Base-by-base conservation (phyloP, 257 asterid species). In the Nicotiana paniculata region DNA sequence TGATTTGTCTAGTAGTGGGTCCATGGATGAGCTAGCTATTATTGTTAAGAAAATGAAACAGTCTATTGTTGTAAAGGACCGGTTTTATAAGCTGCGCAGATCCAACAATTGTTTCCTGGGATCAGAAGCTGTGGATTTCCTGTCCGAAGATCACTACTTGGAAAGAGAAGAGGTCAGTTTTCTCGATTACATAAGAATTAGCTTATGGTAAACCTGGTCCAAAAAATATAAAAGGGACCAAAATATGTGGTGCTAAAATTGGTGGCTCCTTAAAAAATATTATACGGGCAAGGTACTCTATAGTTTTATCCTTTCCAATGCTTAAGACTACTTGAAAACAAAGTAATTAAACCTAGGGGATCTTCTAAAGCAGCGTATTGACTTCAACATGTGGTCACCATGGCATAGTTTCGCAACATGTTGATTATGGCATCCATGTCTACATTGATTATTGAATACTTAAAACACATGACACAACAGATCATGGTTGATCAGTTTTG, bases 81-180 rank as follows among this genome's bases (percentile, higher is more conserved):
- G 98, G 54, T 93, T 93, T 82, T 84, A 88, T 82, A 95, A 90
- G 88, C 88, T 95, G 96, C 96, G 97, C 69, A 87, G 95, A 86
- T 89, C 83, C 77, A 85, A 90, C 0, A 88, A 89, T 82, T 88
- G 97, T 86, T 95, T 95, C 89, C 84, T 91, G 55, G 98, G 97
- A 39, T 91, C 92, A 28, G 30, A 28, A 72, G 97, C 93, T 84
- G 97, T 90, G 83, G 97, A 92, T 86, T 93, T 95, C 92, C 85
- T 95, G 87, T 92, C 97, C 18, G 95, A 91, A 87, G 97, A 95
- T 89, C 98, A 95, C 74, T 92, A 89, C 85, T 85, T 95, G 91
- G 98, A 95, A 86, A 89, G 97, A 86, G 94, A 90, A 80, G 98
- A 90, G 89, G 98, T 70, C 70, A 55, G 78, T 32, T 32, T 32